Evolutionary conservation across 1,284 basidiomycete genomes (phyloP).

Genomic region (Tylopilus sp.): DNA sequence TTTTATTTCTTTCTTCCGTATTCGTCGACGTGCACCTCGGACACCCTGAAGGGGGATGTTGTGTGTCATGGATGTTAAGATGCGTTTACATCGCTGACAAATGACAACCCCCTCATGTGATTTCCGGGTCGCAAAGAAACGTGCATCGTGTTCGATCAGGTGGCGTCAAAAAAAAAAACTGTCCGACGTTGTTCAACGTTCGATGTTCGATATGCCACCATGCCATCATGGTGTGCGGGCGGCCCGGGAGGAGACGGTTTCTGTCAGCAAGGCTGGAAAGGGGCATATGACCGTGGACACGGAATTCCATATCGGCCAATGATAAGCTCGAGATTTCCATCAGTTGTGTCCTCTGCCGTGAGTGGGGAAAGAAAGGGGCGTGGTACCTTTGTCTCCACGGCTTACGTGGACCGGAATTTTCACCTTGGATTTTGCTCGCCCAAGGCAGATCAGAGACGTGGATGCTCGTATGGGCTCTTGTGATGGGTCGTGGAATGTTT

Average conservation of each 20-base stretch:
- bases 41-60: slow-evolving; percentile 7
- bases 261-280: not conserved
- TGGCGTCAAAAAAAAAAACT: slow-evolving; percentile 1
- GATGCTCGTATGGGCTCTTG: not conserved
- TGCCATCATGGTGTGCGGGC: not conserved
- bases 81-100: not conserved
- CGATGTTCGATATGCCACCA: not conserved
- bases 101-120: not conserved
- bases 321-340: slow-evolving; percentile 1
- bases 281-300: not conserved
- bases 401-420: not conserved
- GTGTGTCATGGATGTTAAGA: not conserved
- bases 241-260: not conserved
- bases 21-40: slow-evolving; percentile 14
- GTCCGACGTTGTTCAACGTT: not conserved
- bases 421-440: not conserved
- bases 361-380: too few relatives aligned
- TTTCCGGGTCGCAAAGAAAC: not conserved
- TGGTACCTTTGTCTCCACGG: not conserved
- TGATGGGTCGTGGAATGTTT: not conserved
- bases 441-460: not conserved
- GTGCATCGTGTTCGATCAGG: not conserved
- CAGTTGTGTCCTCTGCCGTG: not conserved
- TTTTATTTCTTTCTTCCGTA: not conserved
- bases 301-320: not conserved